Conservation (phyloP, 768 basidiomycete genomes). For the Inosperma sp. region DNA sequence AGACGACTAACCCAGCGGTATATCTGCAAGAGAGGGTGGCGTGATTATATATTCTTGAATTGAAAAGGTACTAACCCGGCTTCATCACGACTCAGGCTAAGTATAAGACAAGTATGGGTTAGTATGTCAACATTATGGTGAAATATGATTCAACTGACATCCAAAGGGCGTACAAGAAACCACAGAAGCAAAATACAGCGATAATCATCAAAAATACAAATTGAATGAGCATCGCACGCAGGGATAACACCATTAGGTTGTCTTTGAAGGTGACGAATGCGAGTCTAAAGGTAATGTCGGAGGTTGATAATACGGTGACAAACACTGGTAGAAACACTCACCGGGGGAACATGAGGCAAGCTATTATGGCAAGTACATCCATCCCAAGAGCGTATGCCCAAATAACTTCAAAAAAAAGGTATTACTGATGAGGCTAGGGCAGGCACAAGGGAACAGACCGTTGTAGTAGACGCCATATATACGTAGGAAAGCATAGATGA, state of each 20-base stretch:
- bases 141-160: slow-evolving; percentile 50
- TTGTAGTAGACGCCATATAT: slow-evolving; percentile 72
- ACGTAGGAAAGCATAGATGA: slow-evolving; percentile 70
- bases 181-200: slow-evolving; percentile 86
- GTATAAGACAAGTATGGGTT: slow-evolving; percentile 6
- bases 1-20: slow-evolving; percentile 5
- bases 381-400: slow-evolving; percentile 71
- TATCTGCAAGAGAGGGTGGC: not conserved
- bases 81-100: slow-evolving; percentile 58
- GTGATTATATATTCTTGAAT: not conserved
- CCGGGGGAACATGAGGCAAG: slow-evolving; percentile 89
- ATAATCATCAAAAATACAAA: slow-evolving; percentile 81
- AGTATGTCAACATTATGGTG: not conserved
- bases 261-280: slow-evolving; percentile 88
- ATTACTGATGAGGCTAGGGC: not conserved
- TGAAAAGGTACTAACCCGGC: slow-evolving; percentile 41
- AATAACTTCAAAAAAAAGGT: slow-evolving; percentile 34
- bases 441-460: slow-evolving; percentile 36
- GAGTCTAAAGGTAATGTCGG: slow-evolving; percentile 42
- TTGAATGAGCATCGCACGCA: slow-evolving; percentile 91
- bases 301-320: not conserved
- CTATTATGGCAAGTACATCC: slow-evolving; percentile 84
- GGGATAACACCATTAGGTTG: slow-evolving; percentile 73
- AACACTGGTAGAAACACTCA: slow-evolving; percentile 20
- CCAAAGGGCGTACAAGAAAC: slow-evolving; percentile 91